Base-by-base conservation (phyloP, 495 filamentous ascomycete genomes). In the Penicillium waksmanii region DNA sequence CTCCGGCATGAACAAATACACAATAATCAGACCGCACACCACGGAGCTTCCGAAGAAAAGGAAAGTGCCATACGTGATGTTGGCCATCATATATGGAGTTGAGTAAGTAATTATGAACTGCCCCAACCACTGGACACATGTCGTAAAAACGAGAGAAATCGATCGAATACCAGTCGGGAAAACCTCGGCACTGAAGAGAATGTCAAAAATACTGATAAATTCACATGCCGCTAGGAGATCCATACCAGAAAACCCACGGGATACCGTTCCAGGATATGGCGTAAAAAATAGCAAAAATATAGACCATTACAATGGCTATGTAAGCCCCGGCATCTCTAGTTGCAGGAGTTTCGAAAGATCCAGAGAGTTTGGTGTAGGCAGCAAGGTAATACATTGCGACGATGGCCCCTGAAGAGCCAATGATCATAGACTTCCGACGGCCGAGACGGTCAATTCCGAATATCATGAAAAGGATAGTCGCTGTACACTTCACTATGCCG, bases 261-360 rank as follows among this genome's bases (percentile, higher is more conserved):
- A 80, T 77, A 12, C 84, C 85, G 60, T 86, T 86, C 85, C 86
- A 88, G 3, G 80, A 80, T 0, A 85, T 80, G 2, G 84, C 83
- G 64, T 86, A 89, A 71, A 83, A 87, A 9, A 83, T 78, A 12
- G 85, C 87, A 77, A 84, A 87, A 67, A 88, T 84, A 74, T 85
- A 86, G 73, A 87, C 84, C 15, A 87, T 77, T 9, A 83, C 84
- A 0, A 80, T 80, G 33, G 84, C 84, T n/a, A 80, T 82, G 25
- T 76, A 80, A 3, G 75, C 65, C 2, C 70, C 70, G 31, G 85
- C 33, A 17, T 47, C 48, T 8, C 38, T 35, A 23, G 60, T 13
- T 4, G 53, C 8, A 31, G 48, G 15, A 49, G 48, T 9, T 33
- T 49, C 18, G 56, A 57, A 27, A 53, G n/a, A 9, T 19, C 44